phyloP scores from a whole-genome alignment of 2,329 filamentous ascomycete species.

The Trichoderma harzianum region DNA sequence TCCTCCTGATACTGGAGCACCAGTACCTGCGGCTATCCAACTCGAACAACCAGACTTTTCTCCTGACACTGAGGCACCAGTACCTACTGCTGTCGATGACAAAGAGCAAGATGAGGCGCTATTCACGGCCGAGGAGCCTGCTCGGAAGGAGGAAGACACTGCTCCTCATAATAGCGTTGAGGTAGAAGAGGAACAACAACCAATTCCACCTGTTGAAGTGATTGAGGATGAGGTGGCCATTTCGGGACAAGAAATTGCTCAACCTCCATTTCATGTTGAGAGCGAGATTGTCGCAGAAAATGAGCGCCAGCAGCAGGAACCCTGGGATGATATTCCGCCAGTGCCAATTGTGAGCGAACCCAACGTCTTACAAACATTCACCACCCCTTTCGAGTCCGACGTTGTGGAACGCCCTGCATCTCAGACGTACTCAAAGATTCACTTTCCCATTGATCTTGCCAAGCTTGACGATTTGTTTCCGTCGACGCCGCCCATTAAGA shows the following conservation, averaged over 20 bases:
- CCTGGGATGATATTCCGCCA: not conserved
- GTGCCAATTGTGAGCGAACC: not conserved
- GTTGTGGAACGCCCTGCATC: not conserved
- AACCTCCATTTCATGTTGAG: not conserved
- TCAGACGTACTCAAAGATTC: conserved; percentile 2
- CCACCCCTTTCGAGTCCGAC: not conserved
- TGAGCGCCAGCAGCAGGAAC: not conserved
- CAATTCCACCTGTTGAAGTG: not conserved
- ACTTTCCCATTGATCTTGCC: conserved; percentile 34
- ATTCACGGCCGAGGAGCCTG: conserved; percentile 50
- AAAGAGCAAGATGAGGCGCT: conserved; percentile 25
- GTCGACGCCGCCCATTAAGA: conserved; percentile 23
- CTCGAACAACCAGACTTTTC: not conserved
- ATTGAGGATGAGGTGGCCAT: not conserved
- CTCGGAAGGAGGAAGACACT: conserved; percentile 49
- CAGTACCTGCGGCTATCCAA: not conserved
- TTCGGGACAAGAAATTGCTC: not conserved
- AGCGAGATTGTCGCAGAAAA: not conserved
- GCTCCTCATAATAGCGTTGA: conserved; percentile 23
- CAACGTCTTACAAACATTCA: too few species aligned
- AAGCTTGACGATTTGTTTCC: conserved; percentile 35
- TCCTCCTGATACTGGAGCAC: not conserved
- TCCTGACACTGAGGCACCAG: not conserved
- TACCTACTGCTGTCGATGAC: not conserved
- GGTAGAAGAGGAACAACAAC: not conserved